phyloP scores from a whole-genome alignment of 306 rosid species.

The peach (Prunus persica) region Prunus_persica_NCBIv2 NC_034016.1:15402501-15403000 shows the following conservation, averaged over 20 bases:
- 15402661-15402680: background rate
- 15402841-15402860: conserved; percentile 55
- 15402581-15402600: background rate
- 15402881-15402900: conserved; percentile 27
- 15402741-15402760: background rate
- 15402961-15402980: conserved; percentile 59
- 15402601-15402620: background rate
- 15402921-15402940: conserved; percentile 74
- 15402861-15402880: conserved; percentile 23
- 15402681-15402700: background rate
- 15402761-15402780: background rate
- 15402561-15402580: conserved; percentile 1
- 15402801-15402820: conserved; percentile 12
- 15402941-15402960: conserved; percentile 60
- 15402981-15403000: conserved; percentile 69
- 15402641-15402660: background rate
- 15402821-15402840: conserved; percentile 70
- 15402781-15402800: background rate
- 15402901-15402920: conserved; percentile 45
- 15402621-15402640: background rate
- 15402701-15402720: background rate
- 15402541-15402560: background rate
- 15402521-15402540: conserved; percentile 9
- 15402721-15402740: background rate
- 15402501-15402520: background rate